Percentiles rank a stretch among this genome's conserved stretches.
phyloP scores from a whole-genome alignment of 164 flowering plant species.

The Saururus chinensis region DNA sequence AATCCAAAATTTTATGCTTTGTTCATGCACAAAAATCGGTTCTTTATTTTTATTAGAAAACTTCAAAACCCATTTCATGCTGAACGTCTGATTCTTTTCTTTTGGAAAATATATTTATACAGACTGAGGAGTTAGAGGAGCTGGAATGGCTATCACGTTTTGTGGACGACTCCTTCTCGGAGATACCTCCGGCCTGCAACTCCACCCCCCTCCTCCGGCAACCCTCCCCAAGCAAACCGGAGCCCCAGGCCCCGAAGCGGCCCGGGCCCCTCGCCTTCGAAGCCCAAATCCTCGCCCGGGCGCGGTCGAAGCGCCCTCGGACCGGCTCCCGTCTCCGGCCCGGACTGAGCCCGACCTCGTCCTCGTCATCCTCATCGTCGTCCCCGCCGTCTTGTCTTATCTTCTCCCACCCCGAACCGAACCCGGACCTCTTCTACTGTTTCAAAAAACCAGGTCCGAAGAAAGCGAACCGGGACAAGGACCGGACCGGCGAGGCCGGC shows the following conservation, averaged over 20 bases:
- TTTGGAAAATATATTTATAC: neutral
- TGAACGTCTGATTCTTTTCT: neutral
- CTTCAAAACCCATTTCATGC: neutral
- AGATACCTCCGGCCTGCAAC: conserved; percentile 20
- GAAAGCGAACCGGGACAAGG: conserved; percentile 28
- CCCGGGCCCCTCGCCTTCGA: conserved; percentile 9
- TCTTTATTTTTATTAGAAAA: neutral
- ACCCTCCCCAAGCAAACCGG: neutral
- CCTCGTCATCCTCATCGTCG: conserved; percentile 26
- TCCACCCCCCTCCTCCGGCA: neutral
- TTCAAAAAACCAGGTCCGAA: neutral
- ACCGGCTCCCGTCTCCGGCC: conserved; percentile 24
- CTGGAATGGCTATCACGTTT: conserved; percentile 74
- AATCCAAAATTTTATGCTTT: too few relatives aligned
- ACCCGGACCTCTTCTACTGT: neutral
- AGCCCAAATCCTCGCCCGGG: conserved; percentile 30
- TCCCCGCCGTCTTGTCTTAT: conserved; percentile 23
- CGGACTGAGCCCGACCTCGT: conserved; percentile 7
- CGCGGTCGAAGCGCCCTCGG: conserved; percentile 50
- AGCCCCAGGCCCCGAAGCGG: neutral
- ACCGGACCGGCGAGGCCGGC: conserved; percentile 11
- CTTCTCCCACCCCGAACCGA: conserved; percentile 22
- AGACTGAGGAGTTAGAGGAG: conserved; percentile 59
- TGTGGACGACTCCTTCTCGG: conserved; percentile 65
- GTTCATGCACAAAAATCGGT: too few relatives aligned